Evolutionary conservation across 2,329 filamentous ascomycete species (phyloP), one percentile per base, ranked within the genome.

Genomic region (Tolypocladium endophyticum): DNA sequence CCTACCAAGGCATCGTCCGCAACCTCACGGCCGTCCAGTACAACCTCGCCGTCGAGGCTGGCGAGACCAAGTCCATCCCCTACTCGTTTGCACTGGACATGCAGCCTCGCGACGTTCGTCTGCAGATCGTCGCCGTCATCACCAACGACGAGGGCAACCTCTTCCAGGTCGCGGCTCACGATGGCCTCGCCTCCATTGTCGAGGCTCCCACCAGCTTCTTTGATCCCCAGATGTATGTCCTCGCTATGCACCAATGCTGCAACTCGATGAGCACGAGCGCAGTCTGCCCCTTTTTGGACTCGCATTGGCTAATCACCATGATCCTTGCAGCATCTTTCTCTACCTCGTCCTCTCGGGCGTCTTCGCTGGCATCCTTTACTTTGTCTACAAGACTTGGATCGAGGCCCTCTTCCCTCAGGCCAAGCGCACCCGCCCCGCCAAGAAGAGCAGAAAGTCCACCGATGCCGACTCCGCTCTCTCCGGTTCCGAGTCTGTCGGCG

Each of bases 361-460:
- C 64, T 95, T 96, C 73, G 85, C 77, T 65, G 92, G 89, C 63
- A 91, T 87, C 58, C 84, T 88, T 73, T 97, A 93, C 85, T 96
- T 96, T 76, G 91, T 97, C 78, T 99, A 99, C 85, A 94, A 88
- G 80, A 96, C 93, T 70, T 97, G 93, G 92, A 89, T 99, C 76
- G 90, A 92, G 69, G 87, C 92, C 18, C 89, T 99, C 72, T 96
- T 97, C 82, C 93, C 94, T 56, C 91, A 96, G 81, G 87, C 88
- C 66, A 89, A 91, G 79, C 85, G 86, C 79, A 78, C 82, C 60
- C 81, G 79, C 69, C 77, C 81, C 36, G 76, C 82, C 65, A 83
- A 81, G 70, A 85, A 86, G 71, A 74, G 75, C 67, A 90, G 89
- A 81, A 88, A 89, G 77, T 79, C 80, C 62, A 80, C 82, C 65